These are phyloP conservation scores for Ulmus americana DNA, from an alignment of 331 rosid species.

Conservation along the genomic window DNA sequence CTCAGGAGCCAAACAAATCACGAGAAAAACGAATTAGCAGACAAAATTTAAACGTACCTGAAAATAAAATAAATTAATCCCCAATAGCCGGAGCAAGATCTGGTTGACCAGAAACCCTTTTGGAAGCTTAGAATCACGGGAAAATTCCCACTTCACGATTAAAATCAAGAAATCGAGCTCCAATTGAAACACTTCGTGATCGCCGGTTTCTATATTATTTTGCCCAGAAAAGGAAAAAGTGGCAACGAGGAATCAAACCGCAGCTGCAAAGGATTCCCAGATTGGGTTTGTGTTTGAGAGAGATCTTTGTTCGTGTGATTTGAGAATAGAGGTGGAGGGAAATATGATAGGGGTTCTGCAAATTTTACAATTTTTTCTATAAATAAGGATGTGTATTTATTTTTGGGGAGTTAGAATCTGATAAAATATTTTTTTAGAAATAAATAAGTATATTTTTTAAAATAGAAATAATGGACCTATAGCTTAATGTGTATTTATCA, in stretches of 20 bases:
- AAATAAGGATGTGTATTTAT: too few species aligned
- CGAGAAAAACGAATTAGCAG: background rate
- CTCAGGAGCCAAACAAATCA: constrained; percentile 5
- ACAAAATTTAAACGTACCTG: constrained; percentile 20
- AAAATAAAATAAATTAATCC: background rate
- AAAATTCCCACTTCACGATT: constrained; percentile 1
- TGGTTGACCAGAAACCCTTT: constrained; percentile 17
- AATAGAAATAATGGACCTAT: too few species aligned
- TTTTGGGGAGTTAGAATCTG: too few species aligned
- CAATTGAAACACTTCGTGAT: constrained; percentile 8
- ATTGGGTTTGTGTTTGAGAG: background rate
- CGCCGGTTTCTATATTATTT: background rate
- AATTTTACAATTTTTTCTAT: too few species aligned
- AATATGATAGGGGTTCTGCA: background rate
- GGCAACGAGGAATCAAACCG: background rate
- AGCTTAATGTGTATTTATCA: too few species aligned
- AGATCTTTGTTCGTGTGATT: constrained; percentile 2
- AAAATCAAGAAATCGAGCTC: constrained; percentile 3
- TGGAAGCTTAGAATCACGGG: constrained; percentile 33
- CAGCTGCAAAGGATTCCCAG: background rate
- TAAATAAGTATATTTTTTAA: too few species aligned
- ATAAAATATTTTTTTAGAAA: too few species aligned
- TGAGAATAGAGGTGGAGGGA: constrained; percentile 4
- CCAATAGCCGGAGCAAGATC: constrained; percentile 47
- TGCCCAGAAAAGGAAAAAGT: background rate